Evolutionary conservation across 495 filamentous ascomycete species (phyloP).

Genomic region (Penicillium paxilli): DNA sequence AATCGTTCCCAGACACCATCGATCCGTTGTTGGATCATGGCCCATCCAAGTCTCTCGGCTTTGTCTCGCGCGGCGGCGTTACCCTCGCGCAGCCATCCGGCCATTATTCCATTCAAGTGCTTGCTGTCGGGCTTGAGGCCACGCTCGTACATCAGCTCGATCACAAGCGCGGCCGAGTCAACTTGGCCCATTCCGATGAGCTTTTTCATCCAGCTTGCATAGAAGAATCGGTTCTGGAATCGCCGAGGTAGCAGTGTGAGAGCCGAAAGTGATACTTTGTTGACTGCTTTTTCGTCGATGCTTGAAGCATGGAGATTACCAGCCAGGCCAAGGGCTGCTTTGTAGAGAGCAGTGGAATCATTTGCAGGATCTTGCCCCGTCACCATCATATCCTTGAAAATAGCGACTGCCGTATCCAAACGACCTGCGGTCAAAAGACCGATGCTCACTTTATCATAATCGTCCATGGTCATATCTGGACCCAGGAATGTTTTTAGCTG

Average conservation of each 20-base stretch:
- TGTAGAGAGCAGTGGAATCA: slow-evolving; percentile 51
- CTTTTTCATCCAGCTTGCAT: slow-evolving; percentile 79
- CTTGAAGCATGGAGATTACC: slow-evolving; percentile 49
- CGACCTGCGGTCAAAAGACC: slow-evolving; percentile 59
- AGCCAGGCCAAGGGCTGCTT: slow-evolving; percentile 41
- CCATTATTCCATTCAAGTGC: slow-evolving; percentile 75
- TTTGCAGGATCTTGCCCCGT: slow-evolving; percentile 51
- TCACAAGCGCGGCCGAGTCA: slow-evolving; percentile 65
- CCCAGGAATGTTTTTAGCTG: slow-evolving; percentile 60
- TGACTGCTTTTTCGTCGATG: slow-evolving; percentile 46
- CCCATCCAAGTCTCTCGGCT: slow-evolving; percentile 72
- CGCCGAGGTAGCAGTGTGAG: slow-evolving; percentile 57
- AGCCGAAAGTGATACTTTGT: slow-evolving; percentile 50
- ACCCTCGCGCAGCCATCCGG: slow-evolving; percentile 68
- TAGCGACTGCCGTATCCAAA: slow-evolving; percentile 63
- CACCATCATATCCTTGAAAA: slow-evolving; percentile 86
- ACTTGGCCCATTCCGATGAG: slow-evolving; percentile 71
- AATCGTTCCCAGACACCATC: slow-evolving; percentile 52
- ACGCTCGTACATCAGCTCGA: slow-evolving; percentile 66
- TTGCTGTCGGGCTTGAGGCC: slow-evolving; percentile 64
- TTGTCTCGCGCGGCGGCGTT: slow-evolving; percentile 51
- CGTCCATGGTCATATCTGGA: slow-evolving; percentile 64
- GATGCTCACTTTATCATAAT: slow-evolving; percentile 70
- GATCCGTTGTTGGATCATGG: slow-evolving; percentile 70
- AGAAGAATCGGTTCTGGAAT: slow-evolving; percentile 76